These are phyloP conservation scores for Marchantia paleacea DNA, from an alignment of 225 moss, liverwort and hornwort genomes.

Conservation along the genomic window DNA sequence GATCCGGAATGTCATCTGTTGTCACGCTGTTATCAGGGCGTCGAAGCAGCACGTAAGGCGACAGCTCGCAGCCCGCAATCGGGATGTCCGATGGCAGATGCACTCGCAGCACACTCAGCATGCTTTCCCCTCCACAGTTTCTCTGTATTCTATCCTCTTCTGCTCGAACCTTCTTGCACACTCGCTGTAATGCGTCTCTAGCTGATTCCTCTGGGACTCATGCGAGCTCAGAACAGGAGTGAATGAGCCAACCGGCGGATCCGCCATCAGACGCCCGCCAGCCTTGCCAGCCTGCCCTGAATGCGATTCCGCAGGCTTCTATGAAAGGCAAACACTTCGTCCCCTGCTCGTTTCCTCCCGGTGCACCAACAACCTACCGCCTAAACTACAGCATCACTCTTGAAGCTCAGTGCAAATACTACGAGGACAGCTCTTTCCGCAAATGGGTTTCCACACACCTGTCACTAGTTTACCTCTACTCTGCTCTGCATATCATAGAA, in stretches of 20 bases:
- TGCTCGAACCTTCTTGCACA: slow-evolving; percentile 24
- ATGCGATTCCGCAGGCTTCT: slow-evolving; percentile 18
- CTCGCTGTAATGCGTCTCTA: slow-evolving; percentile 27
- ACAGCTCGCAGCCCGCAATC: slow-evolving; percentile 98
- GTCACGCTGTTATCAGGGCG: slow-evolving; percentile 74
- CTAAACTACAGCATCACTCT: slow-evolving; percentile 4
- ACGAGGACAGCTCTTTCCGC: slow-evolving; percentile 10
- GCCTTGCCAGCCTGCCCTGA: slow-evolving; percentile 45
- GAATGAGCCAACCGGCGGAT: slow-evolving; percentile 53
- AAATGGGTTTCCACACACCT: not conserved
- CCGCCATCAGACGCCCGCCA: slow-evolving; percentile 65
- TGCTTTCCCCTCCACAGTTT: slow-evolving; percentile 63
- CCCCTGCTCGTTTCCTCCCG: not conserved
- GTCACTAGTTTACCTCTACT: not conserved
- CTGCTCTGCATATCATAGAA: slow-evolving; percentile 15
- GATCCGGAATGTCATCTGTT: slow-evolving; percentile 93
- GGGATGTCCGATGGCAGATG: slow-evolving; percentile 99
- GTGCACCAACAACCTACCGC: slow-evolving; percentile 9
- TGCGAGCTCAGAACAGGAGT: slow-evolving; percentile 47
- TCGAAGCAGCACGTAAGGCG: slow-evolving; percentile 86
- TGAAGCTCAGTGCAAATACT: not conserved
- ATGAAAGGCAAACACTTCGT: not conserved
- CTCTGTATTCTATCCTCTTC: slow-evolving; percentile 36
- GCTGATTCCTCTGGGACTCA: slow-evolving; percentile 46
- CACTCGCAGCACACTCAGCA: slow-evolving; percentile 99